These are phyloP conservation scores for Pythium vanterpoolii DNA, from an alignment of 352 stramenopile genomes.

Conservation along the genomic window DNA sequence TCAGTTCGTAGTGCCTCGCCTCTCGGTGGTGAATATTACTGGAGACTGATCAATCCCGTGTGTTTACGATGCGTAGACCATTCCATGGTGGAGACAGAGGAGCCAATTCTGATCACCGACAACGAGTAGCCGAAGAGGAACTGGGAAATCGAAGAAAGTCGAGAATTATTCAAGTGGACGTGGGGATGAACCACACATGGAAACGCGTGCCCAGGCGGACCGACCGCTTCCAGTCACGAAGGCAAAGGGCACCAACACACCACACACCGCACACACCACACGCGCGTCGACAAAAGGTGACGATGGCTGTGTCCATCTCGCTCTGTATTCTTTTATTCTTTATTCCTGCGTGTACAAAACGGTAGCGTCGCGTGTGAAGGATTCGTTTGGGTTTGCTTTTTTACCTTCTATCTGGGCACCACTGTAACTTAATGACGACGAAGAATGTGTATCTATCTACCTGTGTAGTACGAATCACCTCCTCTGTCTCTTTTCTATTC, in stretches of 20 bases:
- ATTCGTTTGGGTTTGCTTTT: conserved; percentile 21
- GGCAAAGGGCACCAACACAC: background rate
- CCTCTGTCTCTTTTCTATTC: background rate
- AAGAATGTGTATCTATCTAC: conserved; percentile 11
- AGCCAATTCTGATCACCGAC: conserved; percentile 15
- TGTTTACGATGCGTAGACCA: conserved; percentile 3
- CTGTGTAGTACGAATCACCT: background rate
- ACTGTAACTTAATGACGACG: conserved; percentile 27
- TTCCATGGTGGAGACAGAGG: conserved; percentile 17
- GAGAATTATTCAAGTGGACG: conserved; percentile 21
- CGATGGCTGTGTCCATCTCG: conserved; percentile 11
- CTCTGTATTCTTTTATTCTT: conserved; percentile 5
- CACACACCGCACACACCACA: background rate
- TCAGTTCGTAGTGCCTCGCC: background rate
- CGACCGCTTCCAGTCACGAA: background rate
- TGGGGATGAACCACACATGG: conserved; percentile 26
- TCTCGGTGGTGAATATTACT: background rate
- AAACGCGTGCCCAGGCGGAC: background rate
- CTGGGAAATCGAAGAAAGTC: conserved; percentile 18
- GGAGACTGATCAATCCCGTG: background rate
- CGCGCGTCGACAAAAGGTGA: conserved; percentile 8
- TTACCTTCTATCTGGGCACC: conserved; percentile 18
- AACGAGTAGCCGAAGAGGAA: background rate
- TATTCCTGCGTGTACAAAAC: conserved; percentile 11
- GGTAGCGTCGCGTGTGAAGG: conserved; percentile 11